These are phyloP conservation scores for Trypethelium eluteriae DNA, from an alignment of 495 filamentous ascomycete species.

Conservation along the genomic window DNA sequence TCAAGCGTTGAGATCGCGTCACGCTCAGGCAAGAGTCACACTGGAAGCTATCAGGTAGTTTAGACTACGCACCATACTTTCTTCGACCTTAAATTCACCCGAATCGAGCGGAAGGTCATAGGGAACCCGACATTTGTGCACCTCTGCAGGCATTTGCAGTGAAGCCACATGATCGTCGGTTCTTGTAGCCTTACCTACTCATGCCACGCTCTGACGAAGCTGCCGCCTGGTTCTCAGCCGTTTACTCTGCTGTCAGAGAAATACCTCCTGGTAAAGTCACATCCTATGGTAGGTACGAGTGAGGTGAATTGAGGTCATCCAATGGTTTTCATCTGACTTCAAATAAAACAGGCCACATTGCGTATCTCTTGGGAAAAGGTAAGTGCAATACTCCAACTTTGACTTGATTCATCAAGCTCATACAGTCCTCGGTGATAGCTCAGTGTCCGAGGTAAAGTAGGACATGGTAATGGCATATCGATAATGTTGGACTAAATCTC, in stretches of 20 bases:
- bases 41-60: background rate
- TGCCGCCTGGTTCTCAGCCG: conserved; percentile 70
- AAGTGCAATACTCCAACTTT: conserved; percentile 30
- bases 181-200: background rate
- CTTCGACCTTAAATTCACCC: too few species aligned
- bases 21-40: background rate
- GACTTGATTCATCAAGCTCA: conserved; percentile 16
- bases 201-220: conserved; percentile 51
- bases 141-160: background rate
- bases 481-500: background rate
- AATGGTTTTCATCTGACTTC: background rate
- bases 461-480: background rate
- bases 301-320: background rate
- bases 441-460: conserved; percentile 36
- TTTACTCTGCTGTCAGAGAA: conserved; percentile 76
- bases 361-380: conserved; percentile 71
- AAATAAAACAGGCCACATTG: conserved; percentile 53
- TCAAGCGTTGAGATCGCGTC: background rate
- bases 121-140: background rate
- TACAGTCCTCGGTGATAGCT: conserved; percentile 23
- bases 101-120: too few species aligned
- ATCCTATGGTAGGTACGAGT: conserved; percentile 52
- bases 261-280: conserved; percentile 78
- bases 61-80: background rate
- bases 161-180: background rate